Evolutionary conservation across 306 rosid species (phyloP).

Genomic region (Fagus sylvatica): DNA sequence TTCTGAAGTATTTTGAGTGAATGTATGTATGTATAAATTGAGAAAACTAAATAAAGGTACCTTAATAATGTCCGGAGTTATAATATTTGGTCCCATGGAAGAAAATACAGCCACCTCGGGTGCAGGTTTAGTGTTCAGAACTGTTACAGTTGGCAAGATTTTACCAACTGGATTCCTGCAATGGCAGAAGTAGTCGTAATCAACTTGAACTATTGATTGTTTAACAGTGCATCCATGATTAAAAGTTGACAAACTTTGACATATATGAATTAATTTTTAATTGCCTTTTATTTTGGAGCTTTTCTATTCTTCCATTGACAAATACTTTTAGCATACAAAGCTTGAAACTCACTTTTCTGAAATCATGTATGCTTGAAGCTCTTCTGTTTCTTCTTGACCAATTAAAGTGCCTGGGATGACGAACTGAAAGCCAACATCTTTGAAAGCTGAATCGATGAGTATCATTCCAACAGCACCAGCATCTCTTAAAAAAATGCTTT

Average conservation of each 20-base stretch:
- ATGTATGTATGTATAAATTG: neutral
- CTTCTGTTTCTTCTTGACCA: constrained; percentile 54
- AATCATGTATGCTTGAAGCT: constrained; percentile 58
- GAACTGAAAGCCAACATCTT: constrained; percentile 58
- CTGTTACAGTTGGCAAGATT: constrained; percentile 46
- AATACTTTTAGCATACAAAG: neutral
- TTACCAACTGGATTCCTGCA: constrained; percentile 58
- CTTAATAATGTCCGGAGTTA: constrained; percentile 66
- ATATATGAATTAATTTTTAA: neutral
- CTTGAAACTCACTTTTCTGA: constrained; percentile 53
- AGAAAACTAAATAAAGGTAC: constrained; percentile 28
- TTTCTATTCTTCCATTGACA: neutral
- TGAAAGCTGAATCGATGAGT: constrained; percentile 57
- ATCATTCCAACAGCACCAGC: constrained; percentile 79
- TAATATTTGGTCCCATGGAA: constrained; percentile 64
- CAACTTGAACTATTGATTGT: neutral
- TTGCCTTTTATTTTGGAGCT: neutral
- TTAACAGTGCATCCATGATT: constrained; percentile 5
- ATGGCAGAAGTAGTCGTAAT: constrained; percentile 19
- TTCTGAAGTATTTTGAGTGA: neutral
- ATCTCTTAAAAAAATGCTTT: constrained; percentile 38
- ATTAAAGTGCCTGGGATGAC: constrained; percentile 62
- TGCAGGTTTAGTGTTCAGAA: constrained; percentile 50
- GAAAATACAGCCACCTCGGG: constrained; percentile 69
- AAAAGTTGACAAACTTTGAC: too few species aligned